Conservation (phyloP, 306 rosid species). For the Pachyrhizus erosus region DNA sequence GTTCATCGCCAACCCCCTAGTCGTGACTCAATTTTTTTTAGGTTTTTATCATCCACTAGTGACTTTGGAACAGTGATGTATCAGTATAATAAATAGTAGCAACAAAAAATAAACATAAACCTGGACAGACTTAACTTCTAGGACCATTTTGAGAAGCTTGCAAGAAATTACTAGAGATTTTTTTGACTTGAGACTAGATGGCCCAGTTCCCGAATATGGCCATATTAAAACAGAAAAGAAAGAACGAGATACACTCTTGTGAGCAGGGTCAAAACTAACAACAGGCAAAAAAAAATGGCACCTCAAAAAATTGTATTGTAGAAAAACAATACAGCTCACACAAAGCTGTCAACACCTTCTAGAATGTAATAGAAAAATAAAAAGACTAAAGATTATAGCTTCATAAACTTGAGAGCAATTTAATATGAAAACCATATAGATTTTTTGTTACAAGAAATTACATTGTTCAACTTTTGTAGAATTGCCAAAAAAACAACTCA, state of each 20-base stretch:
- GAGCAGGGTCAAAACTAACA: background rate
- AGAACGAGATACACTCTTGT: background rate
- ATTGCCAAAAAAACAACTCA: constrained; percentile 11
- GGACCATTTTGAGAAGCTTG: background rate
- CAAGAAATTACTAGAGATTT: background rate
- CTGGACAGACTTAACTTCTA: background rate
- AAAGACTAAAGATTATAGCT: background rate
- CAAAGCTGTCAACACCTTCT: constrained; percentile 18
- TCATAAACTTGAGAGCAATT: background rate
- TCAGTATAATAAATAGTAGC: no score
- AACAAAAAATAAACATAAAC: no score
- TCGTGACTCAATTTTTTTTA: no score
- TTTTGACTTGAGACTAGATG: background rate
- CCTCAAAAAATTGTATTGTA: background rate
- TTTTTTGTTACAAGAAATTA: background rate
- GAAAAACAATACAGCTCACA: constrained; percentile 1
- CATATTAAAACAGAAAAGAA: background rate
- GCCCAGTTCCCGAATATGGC: background rate
- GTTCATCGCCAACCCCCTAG: no score
- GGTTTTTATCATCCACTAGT: no score
- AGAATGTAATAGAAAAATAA: background rate
- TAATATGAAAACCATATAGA: background rate
- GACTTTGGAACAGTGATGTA: no score
- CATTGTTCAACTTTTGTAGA: background rate
- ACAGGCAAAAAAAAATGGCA: background rate